These are phyloP conservation scores for Globisporangium orthogonon DNA, from an alignment of 352 stramenopile genomes.

Conservation along the genomic window DNA sequence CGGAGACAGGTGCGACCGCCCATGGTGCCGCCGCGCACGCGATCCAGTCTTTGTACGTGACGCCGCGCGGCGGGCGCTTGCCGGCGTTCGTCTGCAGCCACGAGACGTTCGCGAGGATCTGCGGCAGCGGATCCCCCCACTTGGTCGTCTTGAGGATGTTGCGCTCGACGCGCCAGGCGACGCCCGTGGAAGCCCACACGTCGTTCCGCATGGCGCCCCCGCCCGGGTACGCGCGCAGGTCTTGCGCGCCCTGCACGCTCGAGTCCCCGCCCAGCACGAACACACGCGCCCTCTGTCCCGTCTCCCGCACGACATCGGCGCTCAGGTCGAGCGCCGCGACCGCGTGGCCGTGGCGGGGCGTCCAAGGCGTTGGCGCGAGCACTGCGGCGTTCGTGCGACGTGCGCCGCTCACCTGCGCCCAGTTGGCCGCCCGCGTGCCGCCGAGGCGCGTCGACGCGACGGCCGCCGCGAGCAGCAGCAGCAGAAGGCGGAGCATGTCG, in stretches of 20 bases:
- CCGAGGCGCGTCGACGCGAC: no score
- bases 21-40: constrained; percentile 48
- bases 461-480: no score
- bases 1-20: constrained; percentile 33
- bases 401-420: constrained; percentile 61
- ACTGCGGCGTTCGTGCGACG: constrained; percentile 53
- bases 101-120: constrained; percentile 59
- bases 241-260: constrained; percentile 52
- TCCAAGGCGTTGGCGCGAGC: constrained; percentile 49
- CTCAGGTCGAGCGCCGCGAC: constrained; percentile 53
- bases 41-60: constrained; percentile 65
- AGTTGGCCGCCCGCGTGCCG: constrained; percentile 23
- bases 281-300: constrained; percentile 47
- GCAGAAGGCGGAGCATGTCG: no score
- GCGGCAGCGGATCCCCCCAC: constrained; percentile 58
- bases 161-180: constrained; percentile 37
- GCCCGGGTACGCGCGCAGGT: constrained; percentile 67
- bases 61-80: constrained; percentile 44
- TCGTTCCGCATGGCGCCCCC: constrained; percentile 60
- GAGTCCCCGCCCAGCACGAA: constrained; percentile 71
- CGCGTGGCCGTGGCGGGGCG: constrained; percentile 54
- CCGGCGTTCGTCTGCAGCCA: constrained; percentile 73
- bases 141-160: constrained; percentile 67
- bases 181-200: constrained; percentile 65
- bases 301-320: constrained; percentile 30